Conservation (phyloP, 2,329 filamentous ascomycete genomes). For the Xylariaceae sp. region DNA sequence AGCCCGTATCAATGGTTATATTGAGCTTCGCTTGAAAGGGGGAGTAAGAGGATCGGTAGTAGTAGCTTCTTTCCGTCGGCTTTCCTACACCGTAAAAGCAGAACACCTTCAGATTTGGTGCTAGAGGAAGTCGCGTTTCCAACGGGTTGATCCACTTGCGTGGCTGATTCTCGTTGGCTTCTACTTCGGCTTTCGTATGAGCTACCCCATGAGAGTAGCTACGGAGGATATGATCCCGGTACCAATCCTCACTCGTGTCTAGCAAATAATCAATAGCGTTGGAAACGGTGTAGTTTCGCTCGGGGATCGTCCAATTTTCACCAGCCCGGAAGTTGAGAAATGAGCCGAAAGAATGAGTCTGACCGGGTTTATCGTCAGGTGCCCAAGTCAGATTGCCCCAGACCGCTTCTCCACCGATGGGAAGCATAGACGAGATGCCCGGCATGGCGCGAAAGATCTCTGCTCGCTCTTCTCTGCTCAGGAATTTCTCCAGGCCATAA, state of each 20-base stretch:
- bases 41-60: conserved; percentile 68
- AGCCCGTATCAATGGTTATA: conserved; percentile 65
- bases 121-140: conserved; percentile 79
- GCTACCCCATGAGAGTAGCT: conserved; percentile 90
- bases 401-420: conserved; percentile 87
- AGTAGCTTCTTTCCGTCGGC: conserved; percentile 87
- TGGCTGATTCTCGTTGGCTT: conserved; percentile 71
- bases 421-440: conserved; percentile 92
- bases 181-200: conserved; percentile 72
- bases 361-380: conserved; percentile 75
- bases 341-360: conserved; percentile 70
- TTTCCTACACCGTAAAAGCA: conserved; percentile 98
- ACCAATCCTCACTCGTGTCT: conserved; percentile 80
- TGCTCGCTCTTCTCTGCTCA: conserved; percentile 82
- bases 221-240: conserved; percentile 63
- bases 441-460: conserved; percentile 97
- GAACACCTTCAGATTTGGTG: conserved; percentile 88
- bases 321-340: conserved; percentile 76
- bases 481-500: conserved; percentile 92
- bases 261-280: conserved; percentile 75
- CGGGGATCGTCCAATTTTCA: conserved; percentile 59
- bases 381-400: conserved; percentile 89
- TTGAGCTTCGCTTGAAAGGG: conserved; percentile 65
- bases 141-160: conserved; percentile 94
- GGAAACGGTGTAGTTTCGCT: conserved; percentile 74